Base-by-base conservation (phyloP, 1,284 basidiomycete species). In the Ceratobasidium sp. region DNA sequence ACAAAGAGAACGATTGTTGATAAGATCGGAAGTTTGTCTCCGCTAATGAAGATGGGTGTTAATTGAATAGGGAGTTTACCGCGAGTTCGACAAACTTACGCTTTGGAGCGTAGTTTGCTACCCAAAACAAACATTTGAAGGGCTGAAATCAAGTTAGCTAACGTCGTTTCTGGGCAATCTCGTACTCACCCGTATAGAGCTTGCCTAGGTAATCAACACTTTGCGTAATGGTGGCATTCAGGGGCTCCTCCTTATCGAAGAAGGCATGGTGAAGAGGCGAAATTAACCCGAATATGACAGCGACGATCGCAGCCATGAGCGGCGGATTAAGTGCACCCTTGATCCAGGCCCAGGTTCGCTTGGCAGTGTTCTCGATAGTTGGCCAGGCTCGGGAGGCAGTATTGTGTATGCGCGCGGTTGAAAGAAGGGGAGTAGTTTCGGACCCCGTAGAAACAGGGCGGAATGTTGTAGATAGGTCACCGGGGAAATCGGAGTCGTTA, bases 21-120 rank as follows among this genome's bases (percentile, higher is more conserved):
- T 13, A 19, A 6, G 5, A 56, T 41, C 5, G 52, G 62, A 14
- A 66, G 50, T 36, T 66, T 66, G 9, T 46, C 62, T 16, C 62
- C 62, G 7, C 62, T 66, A n/a, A 6, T 46, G 33, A 53, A 27
- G 11, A 27, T 14, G 27, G 11, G 16, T 27, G 23, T 23, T 25
- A 27, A 27, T 29, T 33, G 16, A 13, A 19, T 11, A 21, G 8
- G 25, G 23, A 21, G 27, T 42, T 33, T 30, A 23, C n/a, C n/a
- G 27, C 27, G 1, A 27, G 25, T 13, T 14, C 16, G n/a, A n/a
- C n/a, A n/a, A n/a, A 56, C 62, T 23, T 8, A 67, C 64, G 19
- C n/a, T 30, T 56, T 67, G n/a, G 64, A 67, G 42, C 53, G 64
- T 16, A 67, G 23, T n/a, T 67, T 67, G 53, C 64, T 56, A 21